A percentile compares a stretch with the other conserved stretches of the same genome.
Conservation (phyloP, 441 rosid genomes). For the Populus hybrid region DNA sequence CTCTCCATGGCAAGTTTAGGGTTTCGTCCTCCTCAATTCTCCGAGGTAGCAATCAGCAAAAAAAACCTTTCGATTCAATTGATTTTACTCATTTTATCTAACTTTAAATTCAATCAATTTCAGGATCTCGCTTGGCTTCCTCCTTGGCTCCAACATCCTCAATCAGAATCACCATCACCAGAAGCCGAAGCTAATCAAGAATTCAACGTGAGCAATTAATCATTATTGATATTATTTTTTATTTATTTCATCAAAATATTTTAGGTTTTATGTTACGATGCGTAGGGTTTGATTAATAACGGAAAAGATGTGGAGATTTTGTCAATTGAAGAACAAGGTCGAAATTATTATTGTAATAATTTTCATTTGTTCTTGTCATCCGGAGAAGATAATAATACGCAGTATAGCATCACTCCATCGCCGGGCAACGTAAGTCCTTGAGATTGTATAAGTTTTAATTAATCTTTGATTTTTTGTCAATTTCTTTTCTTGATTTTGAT, state of each 20-base stretch:
- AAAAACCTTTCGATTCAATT: background rate
- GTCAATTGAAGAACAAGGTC: conserved; percentile 23
- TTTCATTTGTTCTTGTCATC: conserved; percentile 37
- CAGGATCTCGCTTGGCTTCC: conserved; percentile 62
- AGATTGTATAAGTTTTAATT: background rate
- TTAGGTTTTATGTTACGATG: background rate
- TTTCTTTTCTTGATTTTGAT: background rate
- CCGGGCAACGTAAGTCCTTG: conserved; percentile 39
- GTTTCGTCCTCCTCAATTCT: conserved; percentile 63
- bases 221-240: no score
- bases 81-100: background rate
- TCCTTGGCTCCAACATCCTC: conserved; percentile 46
- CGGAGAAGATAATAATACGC: conserved; percentile 41
- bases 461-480: background rate
- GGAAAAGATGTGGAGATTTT: conserved; percentile 12
- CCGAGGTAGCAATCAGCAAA: conserved; percentile 38
- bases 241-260: background rate
- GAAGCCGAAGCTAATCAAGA: conserved; percentile 14
- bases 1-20: conserved; percentile 28
- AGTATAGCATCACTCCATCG: conserved; percentile 25
- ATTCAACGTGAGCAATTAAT: background rate
- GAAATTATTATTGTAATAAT: conserved; percentile 12
- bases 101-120: background rate
- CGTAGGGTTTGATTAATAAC: conserved; percentile 24
- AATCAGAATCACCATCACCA: conserved; percentile 19